Evolutionary conservation across 1,284 basidiomycete species (phyloP), one percentile per base, ranked within the genome.

Genomic region (Puccinia novopanici): DNA sequence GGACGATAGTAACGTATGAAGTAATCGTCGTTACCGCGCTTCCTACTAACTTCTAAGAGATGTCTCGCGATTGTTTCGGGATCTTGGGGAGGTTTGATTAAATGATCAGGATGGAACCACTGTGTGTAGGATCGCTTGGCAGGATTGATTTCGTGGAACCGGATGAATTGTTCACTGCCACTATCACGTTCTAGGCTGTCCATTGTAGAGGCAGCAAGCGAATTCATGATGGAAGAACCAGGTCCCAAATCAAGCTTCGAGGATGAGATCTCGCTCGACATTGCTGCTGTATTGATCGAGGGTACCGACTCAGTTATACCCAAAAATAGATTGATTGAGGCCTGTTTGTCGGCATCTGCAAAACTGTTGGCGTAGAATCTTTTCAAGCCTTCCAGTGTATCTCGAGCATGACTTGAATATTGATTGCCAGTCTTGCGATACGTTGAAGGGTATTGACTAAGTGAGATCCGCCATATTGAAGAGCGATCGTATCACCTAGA

Each of bases 381-480:
- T 75, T 94, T 89, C 78, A 99, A 92, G 83, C 97, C 98, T 87
- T 98, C 95, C 75, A 99, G 93, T 84, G 98, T 93, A 85, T 99
- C 96, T 37, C 97, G 89, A 2, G 95, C 98, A 86, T 98, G 97
- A 83, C 93, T 96, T 84, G 94, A 95, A 95, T 96, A 99, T 83
- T 98, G 95, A 77, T 86, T 86, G 0, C 92, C 92, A 89, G 96
- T 95, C 37, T 95, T 90, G 59, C 95, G 90, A 84, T 99, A 99
- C 0, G 94, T 98, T 99, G 95, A 12, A 98, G 94, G 0, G 96
- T 90, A 84, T 99, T 99, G 54, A 99, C 96, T 8, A 99, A 90
- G 0, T 95, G 95, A 84, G 93, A 95, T 0, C 95, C 95, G 0
- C 94, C 97, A 85, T 98, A 98, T 85, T 99, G 97, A 84, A 98